Percentiles rank a stretch among this genome's conserved stretches.
These are phyloP conservation scores for Nannochloropsis granulata DNA, from an alignment of 108 stramenopile species.

Conservation along the genomic window DNA sequence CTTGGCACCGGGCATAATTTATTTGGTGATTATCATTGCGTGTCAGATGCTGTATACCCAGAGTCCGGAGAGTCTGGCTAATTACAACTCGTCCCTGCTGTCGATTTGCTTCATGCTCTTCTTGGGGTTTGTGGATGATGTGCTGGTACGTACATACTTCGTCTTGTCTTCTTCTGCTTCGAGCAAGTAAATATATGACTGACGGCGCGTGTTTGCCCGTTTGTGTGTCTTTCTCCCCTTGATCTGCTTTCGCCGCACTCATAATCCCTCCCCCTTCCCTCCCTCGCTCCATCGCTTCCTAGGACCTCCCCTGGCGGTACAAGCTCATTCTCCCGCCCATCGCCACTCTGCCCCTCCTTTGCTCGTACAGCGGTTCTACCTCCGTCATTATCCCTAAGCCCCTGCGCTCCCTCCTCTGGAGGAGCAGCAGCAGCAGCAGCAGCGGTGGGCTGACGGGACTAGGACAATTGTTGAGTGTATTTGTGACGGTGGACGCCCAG, in stretches of 20 bases:
- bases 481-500: neutral
- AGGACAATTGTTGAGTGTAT: neutral
- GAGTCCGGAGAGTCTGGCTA: slow-evolving; percentile 27
- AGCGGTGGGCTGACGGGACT: slow-evolving; percentile 1
- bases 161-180: no score
- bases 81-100: slow-evolving; percentile 58
- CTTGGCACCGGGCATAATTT: slow-evolving; percentile 75
- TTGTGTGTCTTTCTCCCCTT: no score
- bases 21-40: slow-evolving; percentile 53
- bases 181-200: no score
- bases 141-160: slow-evolving; percentile 28
- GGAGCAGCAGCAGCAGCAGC: neutral
- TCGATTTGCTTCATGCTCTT: slow-evolving; percentile 92
- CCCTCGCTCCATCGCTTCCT: neutral
- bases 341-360: slow-evolving; percentile 81
- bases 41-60: neutral
- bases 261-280: neutral
- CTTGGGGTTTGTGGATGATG: slow-evolving; percentile 88
- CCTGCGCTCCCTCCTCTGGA: neutral
- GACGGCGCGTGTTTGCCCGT: no score
- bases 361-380: slow-evolving; percentile 82
- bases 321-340: slow-evolving; percentile 83
- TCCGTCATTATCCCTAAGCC: slow-evolving; percentile 62
- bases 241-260: no score
- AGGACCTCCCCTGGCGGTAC: slow-evolving; percentile 92